Percentiles rank a stretch among this genome's conserved stretches.
Conservation (phyloP, 345 rosid genomes). For the Carallia pectinifolia region DNA sequence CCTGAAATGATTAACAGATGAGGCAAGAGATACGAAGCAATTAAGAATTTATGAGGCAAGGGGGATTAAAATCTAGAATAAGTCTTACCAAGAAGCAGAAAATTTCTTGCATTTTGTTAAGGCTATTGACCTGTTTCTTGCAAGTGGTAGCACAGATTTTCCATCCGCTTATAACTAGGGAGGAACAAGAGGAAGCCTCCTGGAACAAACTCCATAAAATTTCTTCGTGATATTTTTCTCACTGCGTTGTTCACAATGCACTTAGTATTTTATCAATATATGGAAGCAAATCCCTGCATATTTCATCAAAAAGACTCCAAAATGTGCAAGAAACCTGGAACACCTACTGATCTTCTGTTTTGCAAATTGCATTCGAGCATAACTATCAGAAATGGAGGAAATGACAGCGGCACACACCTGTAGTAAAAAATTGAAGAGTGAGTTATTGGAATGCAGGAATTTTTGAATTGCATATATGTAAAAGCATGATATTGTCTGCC, state of each 20-base stretch:
- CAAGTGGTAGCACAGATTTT: conserved; percentile 81
- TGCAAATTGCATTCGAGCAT: conserved; percentile 78
- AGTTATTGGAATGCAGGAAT: conserved; percentile 3
- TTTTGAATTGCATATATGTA: conserved; percentile 1
- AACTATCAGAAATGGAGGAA: conserved; percentile 65
- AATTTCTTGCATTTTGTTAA: conserved; percentile 58
- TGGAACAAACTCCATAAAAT: conserved; percentile 66
- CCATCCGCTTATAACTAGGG: conserved; percentile 96
- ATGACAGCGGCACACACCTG: conserved; percentile 82
- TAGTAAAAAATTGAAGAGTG: conserved; percentile 21
- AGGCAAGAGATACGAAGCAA: too few relatives aligned
- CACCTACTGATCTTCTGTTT: conserved; percentile 69
- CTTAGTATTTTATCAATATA: conserved; percentile 4
- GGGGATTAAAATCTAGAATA: background rate
- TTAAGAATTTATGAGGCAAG: too few relatives aligned
- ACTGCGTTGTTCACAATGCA: conserved; percentile 66
- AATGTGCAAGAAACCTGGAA: conserved; percentile 60
- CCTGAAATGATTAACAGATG: too few relatives aligned
- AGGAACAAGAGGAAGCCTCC: conserved; percentile 88
- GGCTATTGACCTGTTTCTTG: conserved; percentile 85
- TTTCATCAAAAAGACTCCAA: conserved; percentile 12
- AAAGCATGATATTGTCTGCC: conserved; percentile 1
- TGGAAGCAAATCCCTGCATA: conserved; percentile 17
- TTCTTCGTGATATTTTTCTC: conserved; percentile 74
- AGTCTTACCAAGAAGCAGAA: conserved; percentile 62